phyloP scores from a whole-genome alignment of 2,329 filamentous ascomycete species.

The Decorospora gaudefroyi region DNA sequence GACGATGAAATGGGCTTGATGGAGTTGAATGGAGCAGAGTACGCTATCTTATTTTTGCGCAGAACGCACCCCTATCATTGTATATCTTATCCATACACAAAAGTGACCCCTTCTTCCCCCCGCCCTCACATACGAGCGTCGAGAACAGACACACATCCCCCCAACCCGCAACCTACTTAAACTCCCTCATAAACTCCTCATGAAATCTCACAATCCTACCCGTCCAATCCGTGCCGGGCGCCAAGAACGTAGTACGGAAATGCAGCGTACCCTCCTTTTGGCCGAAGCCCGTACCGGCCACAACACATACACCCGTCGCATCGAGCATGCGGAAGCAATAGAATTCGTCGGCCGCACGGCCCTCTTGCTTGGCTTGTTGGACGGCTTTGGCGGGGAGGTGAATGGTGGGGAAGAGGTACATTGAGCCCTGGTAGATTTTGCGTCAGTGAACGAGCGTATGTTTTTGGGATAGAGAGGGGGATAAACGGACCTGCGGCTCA shows the following conservation, averaged over 20 bases:
- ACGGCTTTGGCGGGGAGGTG: conserved; percentile 74
- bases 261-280: conserved; percentile 90
- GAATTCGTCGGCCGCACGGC: conserved; percentile 83
- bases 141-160: no score
- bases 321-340: conserved; percentile 92
- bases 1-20: no score
- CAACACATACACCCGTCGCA: conserved; percentile 90
- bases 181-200: conserved; percentile 86
- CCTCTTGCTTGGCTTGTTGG: conserved; percentile 73
- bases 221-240: conserved; percentile 95
- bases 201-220: conserved; percentile 88
- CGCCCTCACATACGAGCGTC: no score
- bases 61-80: no score
- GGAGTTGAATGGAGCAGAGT: no score
- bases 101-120: no score
- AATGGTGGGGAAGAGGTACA: conserved; percentile 99
- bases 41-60: no score
- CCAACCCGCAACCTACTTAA: conserved; percentile 41
- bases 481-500: conserved; percentile 65
- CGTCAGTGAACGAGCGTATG: not conserved
- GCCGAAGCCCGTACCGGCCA: conserved; percentile 90
- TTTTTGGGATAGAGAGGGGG: conserved; percentile 2
- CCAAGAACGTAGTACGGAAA: conserved; percentile 95
- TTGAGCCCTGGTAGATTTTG: conserved; percentile 67
- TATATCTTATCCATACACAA: no score